phyloP scores from a whole-genome alignment of 2,329 filamentous ascomycete genomes.

The Neocatenulostroma microsporum region DNA sequence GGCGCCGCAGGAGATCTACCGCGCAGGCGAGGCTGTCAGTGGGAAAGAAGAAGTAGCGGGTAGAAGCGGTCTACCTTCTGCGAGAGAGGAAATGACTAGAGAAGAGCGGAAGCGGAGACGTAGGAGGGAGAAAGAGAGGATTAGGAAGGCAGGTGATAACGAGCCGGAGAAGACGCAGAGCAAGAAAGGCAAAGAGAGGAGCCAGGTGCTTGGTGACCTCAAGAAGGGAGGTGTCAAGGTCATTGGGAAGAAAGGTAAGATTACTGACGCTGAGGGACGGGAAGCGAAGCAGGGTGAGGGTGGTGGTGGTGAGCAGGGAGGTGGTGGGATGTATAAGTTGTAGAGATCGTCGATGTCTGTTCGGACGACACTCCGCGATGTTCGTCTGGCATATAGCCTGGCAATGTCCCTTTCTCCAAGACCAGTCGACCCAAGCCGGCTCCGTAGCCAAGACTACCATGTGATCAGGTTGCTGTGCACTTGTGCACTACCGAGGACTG shows the following conservation, averaged over 20 bases:
- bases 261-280: slow-evolving; percentile 76
- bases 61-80: slow-evolving; percentile 69
- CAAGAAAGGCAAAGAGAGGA: slow-evolving; percentile 48
- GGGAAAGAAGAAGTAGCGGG: slow-evolving; percentile 60
- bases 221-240: slow-evolving; percentile 85
- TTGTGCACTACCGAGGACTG: no score
- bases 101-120: slow-evolving; percentile 69
- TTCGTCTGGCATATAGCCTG: no score
- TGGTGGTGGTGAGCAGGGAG: slow-evolving; percentile 18
- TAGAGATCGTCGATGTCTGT: slow-evolving; percentile 11
- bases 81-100: slow-evolving; percentile 76
- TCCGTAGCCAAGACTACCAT: no score
- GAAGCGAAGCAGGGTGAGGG: slow-evolving; percentile 52
- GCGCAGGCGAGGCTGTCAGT: slow-evolving; percentile 56
- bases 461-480: no score
- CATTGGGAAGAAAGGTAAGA: slow-evolving; percentile 80
- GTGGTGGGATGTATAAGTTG: slow-evolving; percentile 26
- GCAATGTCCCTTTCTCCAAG: no score
- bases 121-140: slow-evolving; percentile 71
- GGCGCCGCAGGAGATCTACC: slow-evolving; percentile 91
- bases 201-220: slow-evolving; percentile 56
- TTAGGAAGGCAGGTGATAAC: slow-evolving; percentile 53
- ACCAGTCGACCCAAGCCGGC: no score
- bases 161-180: slow-evolving; percentile 46
- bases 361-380: not conserved